Percentiles rank a stretch among this genome's conserved stretches.
Evolutionary conservation across 805 yeast genomes (phyloP).

Genomic region (Saccharomycopsis schoenii): DNA sequence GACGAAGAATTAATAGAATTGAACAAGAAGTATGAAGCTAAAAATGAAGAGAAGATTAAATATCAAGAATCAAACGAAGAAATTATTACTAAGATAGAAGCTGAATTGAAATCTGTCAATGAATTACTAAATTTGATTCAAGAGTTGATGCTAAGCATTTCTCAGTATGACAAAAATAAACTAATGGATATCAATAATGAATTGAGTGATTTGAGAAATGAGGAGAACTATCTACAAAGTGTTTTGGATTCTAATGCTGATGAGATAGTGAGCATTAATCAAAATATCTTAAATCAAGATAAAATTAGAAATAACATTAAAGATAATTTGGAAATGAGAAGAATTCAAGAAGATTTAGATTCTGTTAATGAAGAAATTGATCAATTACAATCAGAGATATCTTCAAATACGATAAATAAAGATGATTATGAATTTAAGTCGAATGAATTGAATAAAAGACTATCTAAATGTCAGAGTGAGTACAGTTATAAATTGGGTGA

Average conservation of each 20-base stretch:
- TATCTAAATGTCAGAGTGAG: conserved; percentile 47
- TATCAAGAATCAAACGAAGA: not conserved
- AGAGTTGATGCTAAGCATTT: not conserved
- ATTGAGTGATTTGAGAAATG: conserved; percentile 4
- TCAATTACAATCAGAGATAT: conserved; percentile 42
- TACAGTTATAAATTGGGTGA: conserved; percentile 81
- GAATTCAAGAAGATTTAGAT: conserved; percentile 18
- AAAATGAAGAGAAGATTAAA: not conserved
- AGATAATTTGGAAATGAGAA: conserved; percentile 17
- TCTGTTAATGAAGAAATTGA: conserved; percentile 25
- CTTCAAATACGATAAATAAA: conserved; percentile 43
- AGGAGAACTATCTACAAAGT: not conserved
- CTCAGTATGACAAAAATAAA: not conserved
- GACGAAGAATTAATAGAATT: conserved; percentile 2
- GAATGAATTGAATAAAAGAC: conserved; percentile 36
- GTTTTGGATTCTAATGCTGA: not conserved
- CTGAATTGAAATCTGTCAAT: not conserved
- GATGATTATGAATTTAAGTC: conserved; percentile 51
- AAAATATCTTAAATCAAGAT: conserved; percentile 14
- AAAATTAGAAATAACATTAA: conserved; percentile 11
- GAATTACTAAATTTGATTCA: not conserved
- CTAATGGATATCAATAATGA: not conserved
- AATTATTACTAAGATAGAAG: not conserved
- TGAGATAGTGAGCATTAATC: not conserved
- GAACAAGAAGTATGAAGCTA: not conserved